phyloP scores from a whole-genome alignment of 805 yeast species.

The Candida cerambycidarum region DNA sequence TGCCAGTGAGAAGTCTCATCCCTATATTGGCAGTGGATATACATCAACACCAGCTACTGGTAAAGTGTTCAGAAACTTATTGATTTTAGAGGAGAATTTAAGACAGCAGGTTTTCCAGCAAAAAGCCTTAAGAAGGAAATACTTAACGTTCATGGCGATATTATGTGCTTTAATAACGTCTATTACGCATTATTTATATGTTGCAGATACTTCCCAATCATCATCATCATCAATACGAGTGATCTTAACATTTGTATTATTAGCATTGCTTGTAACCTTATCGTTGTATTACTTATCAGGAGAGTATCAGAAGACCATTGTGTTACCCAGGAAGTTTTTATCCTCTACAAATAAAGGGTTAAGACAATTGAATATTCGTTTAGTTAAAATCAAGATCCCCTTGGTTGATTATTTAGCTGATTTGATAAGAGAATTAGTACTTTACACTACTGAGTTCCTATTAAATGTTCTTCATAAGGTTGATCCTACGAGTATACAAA shows the following conservation, averaged over 20 bases:
- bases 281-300: slow-evolving; percentile 83
- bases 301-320: slow-evolving; percentile 82
- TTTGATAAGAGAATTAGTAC: slow-evolving; percentile 35
- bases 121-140: slow-evolving; percentile 60
- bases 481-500: slow-evolving; percentile 31
- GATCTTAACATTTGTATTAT: slow-evolving; percentile 52
- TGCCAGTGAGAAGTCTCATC: slow-evolving; percentile 24
- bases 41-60: slow-evolving; percentile 53
- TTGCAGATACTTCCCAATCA: slow-evolving; percentile 19
- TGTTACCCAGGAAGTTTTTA: slow-evolving; percentile 75
- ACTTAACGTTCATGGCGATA: slow-evolving; percentile 50
- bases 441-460: slow-evolving; percentile 29
- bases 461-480: slow-evolving; percentile 33
- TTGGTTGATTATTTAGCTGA: slow-evolving; percentile 34
- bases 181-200: slow-evolving; percentile 38
- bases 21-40: slow-evolving; percentile 25
- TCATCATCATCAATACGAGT: slow-evolving; percentile 36
- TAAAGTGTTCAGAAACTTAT: slow-evolving; percentile 74
- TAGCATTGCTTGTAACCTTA: slow-evolving; percentile 65
- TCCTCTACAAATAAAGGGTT: slow-evolving; percentile 86
- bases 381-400: slow-evolving; percentile 59
- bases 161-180: slow-evolving; percentile 42
- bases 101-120: slow-evolving; percentile 80
- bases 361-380: slow-evolving; percentile 73
- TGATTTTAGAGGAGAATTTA: slow-evolving; percentile 82